Base-by-base conservation (phyloP, 1,284 basidiomycete species). In the Vanrija sp. region DNA sequence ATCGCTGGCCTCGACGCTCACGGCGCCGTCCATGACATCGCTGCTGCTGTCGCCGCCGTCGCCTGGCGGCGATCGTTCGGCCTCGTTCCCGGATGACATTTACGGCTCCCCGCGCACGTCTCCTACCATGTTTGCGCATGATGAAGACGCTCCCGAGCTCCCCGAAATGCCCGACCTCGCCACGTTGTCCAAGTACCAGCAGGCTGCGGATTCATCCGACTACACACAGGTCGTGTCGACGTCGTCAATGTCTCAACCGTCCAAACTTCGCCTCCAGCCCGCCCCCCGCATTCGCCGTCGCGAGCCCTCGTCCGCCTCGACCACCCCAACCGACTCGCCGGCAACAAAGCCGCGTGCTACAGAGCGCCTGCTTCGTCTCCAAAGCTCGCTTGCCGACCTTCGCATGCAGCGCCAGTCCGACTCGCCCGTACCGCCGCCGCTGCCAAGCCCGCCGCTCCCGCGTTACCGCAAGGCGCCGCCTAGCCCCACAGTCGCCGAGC, bases 1-100 rank as follows among this genome's bases (percentile, higher is more conserved):
- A 29, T 61, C 59, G 9, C 15, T 61, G n/a, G 59, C 55, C 29
- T 61, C 59, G 25, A 61, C 59, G 6, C 40, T 61, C 29, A 61
- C 59, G 2, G 59, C 59, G 19, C 55, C 59, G n/a, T 61, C 59
- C 10, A 57, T 55, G 49, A 61, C 59, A 1, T 52, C 50, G 21
- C 39, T 61, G 34, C 34, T 61, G 23, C 40, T 61, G 38, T 61
- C 59, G n/a, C 59, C 59, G 3, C 52, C 47, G 16, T 55, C 59
- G 14, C 55, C 59, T 4, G 19, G n/a, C n/a, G 40, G 34, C 12
- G 34, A 34, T 12, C 34, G 34, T 12, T 5, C 34, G 1, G 9
- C 34, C 9, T 34, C 34, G 9, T 34, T 34, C 34, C 34, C 34
- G 14, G 34, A 34, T 12, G 34, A 34, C 34, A 34, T 34, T 14